Percentiles rank a stretch among this genome's conserved stretches.
Conservation (phyloP, 345 rosid species). For the Citrus sp. region DNA sequence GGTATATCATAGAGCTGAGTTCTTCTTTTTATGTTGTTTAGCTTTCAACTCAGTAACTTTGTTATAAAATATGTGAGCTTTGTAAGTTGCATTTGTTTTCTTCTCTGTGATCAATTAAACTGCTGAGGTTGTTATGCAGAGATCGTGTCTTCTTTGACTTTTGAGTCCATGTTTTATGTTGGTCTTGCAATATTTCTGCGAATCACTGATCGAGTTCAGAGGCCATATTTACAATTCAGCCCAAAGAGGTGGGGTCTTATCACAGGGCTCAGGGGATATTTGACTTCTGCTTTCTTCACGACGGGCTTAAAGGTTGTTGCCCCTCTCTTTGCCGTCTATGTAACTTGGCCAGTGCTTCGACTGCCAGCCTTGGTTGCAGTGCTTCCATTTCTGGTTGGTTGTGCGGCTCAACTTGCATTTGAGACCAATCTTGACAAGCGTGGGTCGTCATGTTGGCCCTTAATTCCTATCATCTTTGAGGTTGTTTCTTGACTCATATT, state of each 20-base stretch:
- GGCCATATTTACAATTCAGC: slow-evolving; percentile 81
- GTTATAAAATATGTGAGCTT: not conserved
- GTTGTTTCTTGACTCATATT: slow-evolving; percentile 28
- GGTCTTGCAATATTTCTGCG: slow-evolving; percentile 69
- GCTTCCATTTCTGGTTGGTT: slow-evolving; percentile 68
- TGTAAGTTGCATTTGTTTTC: not conserved
- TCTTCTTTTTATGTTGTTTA: not conserved
- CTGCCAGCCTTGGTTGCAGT: slow-evolving; percentile 62
- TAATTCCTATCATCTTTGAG: slow-evolving; percentile 79
- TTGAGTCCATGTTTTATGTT: slow-evolving; percentile 61
- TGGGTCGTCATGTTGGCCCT: slow-evolving; percentile 80
- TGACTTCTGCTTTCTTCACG: slow-evolving; percentile 51
- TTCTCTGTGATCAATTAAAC: not conserved
- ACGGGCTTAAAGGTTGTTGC: slow-evolving; percentile 63
- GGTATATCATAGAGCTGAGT: slow-evolving; percentile 25
- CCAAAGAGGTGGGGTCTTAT: slow-evolving; percentile 85
- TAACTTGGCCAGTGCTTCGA: slow-evolving; percentile 74
- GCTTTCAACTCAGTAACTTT: not conserved
- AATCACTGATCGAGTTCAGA: slow-evolving; percentile 61
- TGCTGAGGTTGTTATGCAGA: slow-evolving; percentile 41
- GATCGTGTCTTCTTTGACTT: slow-evolving; percentile 49
- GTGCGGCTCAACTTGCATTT: slow-evolving; percentile 62
- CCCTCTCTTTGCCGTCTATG: slow-evolving; percentile 51
- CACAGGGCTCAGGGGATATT: slow-evolving; percentile 79
- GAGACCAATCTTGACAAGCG: slow-evolving; percentile 51